A percentile compares a stretch with the other conserved stretches of the same genome.
Conservation (phyloP, 495 filamentous ascomycete genomes). For the Lichenothelia convexa region DNA sequence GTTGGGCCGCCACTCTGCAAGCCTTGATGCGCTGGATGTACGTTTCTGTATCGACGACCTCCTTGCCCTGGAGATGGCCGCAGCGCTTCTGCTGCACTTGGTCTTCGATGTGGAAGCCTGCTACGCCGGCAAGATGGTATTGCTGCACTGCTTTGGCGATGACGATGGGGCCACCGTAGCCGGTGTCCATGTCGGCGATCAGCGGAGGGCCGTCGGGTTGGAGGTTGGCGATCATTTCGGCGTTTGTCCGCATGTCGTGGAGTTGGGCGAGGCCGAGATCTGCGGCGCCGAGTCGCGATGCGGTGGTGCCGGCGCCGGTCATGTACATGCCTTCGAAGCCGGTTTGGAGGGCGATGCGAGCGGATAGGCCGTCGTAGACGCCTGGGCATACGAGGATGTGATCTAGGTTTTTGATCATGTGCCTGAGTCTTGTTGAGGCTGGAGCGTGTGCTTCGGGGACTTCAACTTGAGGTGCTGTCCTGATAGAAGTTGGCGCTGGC, state of each 20-base stretch:
- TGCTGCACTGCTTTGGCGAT: constrained; percentile 25
- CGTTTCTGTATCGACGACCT: too few relatives aligned
- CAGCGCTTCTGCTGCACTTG: constrained; percentile 43
- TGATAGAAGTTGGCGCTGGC: too few relatives aligned
- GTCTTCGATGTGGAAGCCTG: constrained; percentile 56
- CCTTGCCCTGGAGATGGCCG: constrained; percentile 28
- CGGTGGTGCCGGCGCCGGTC: constrained; percentile 18
- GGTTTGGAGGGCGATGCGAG: constrained; percentile 24
- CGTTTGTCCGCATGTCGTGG: constrained; percentile 25
- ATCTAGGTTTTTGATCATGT: too few relatives aligned
- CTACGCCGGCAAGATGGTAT: constrained; percentile 40
- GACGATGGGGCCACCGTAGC: constrained; percentile 29
- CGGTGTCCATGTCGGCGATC: constrained; percentile 24
- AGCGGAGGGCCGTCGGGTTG: constrained; percentile 21
- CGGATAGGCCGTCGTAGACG: constrained; percentile 25
- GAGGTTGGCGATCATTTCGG: too few relatives aligned
- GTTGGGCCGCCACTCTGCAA: too few relatives aligned
- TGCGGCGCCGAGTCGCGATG: constrained; percentile 25
- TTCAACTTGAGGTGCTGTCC: too few relatives aligned
- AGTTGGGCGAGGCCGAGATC: constrained; percentile 29
- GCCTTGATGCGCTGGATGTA: too few relatives aligned
- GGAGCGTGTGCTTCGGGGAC: too few relatives aligned
- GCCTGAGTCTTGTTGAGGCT: too few relatives aligned
- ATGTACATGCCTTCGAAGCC: constrained; percentile 26
- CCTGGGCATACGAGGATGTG: constrained; percentile 23